Base-by-base conservation (phyloP, 306 rosid species). In the Hippophae tibetana region DNA sequence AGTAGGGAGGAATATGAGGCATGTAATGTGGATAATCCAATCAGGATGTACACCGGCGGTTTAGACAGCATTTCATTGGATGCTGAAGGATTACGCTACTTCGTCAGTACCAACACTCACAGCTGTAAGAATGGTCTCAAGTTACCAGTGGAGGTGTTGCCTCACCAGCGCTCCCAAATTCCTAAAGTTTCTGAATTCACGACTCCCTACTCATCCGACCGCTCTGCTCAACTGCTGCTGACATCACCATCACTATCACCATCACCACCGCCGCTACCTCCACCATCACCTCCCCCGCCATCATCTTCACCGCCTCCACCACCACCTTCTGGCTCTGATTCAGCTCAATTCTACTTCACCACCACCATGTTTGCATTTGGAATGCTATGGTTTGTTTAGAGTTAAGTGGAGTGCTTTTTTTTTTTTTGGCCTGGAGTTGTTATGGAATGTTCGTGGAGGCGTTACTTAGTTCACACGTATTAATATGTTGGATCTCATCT, bases 71-170 rank as follows among this genome's bases (percentile, higher is more conserved):
- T 84, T 58, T 49, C 87, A 0, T 79, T 89, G 54, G 79, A 86
- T 26, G 69, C 60, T 42, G 95, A 84, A 70, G 97, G 93, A 26
- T 63, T 73, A 43, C 84, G 83, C 53, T 89, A 82, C 76, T 89
- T 86, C 71, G 84, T 73, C 13, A 89, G 95, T 71, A 80, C 72
- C 5, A 70, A 77, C 23, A 0, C 49, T 1, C 64, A 84, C 6
- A 80, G 67, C 64, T 89, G 97, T 82, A 76, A 77, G 61, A 77
- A 43, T 13, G 97, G 97, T 5, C 76, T 89, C 7, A 89, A 84
- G 75, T 63, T 89, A 6, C 79, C 77, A 43, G 69, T 89, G 41
- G 56, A 86, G 45, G 89, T 89, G 14, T 60, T 52, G 14, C 93
- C 89, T 1, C 13, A 6, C 7, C 14, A 49, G 8, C 14, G 53